Base-by-base conservation (phyloP, 192 early-diverging fungal genomes). In the Globomyces pollinis-pini region DNA sequence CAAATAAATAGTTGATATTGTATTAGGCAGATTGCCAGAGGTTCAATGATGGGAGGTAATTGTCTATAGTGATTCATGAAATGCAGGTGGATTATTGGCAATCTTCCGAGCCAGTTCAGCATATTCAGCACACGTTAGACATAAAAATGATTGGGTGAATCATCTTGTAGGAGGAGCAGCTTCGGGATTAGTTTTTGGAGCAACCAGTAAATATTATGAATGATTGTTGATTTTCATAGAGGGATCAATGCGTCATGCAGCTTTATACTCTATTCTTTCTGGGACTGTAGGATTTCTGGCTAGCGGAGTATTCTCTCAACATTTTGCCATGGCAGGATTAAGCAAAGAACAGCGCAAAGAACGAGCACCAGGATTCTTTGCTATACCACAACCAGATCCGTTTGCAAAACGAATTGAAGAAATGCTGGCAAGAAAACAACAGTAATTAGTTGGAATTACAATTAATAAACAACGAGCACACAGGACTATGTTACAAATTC, bases 321-420 rank as follows among this genome's bases (percentile, higher is more conserved):
- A 43, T 16, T 12, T 18, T 43, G 41, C 13, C 13, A 43, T 12
- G 20, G 20, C n/a, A 43, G 41, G 41, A 43, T 43, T 43, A 12
- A 18, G 20, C 1, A n/a, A n/a, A n/a, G n/a, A n/a, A n/a, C n/a
- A n/a, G n/a, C 38, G 15, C 38, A 20, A 39, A 39, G 20, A 20
- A 20, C 15, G 38, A 39, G 15, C 20, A n/a, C 38, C 38, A n/a
- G 50, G 50, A 52, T 52, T 52, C 16, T 36, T 52, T 26, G 50
- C 50, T 7, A 24, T 52, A 15, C 13, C 13, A 16, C n/a, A 24
- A 43, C 41, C 41, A 34, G 50, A 52, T 52, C 50, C 50, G 21
- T 52, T 52, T 52, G 50, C 50, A 24, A 36, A 32, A 6, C 13
- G 50, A 52, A 52, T 52, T 16, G 21, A 52, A 36, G 31, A 52